Base-by-base conservation (phyloP, 805 yeast genomes). In the Pichia nanzhaoensis region DNA sequence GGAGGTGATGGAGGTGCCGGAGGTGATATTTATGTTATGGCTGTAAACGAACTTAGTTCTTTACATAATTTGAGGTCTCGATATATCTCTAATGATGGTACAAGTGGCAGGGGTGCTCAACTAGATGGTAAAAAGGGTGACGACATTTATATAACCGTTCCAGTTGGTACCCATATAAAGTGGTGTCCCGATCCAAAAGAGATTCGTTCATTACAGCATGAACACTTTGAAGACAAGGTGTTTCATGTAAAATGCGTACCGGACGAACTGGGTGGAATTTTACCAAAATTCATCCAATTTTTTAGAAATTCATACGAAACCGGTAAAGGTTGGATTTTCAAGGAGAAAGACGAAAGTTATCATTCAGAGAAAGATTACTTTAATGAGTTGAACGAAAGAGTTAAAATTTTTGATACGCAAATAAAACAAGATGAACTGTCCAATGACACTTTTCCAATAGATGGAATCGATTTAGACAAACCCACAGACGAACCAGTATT, bases 1-100 rank as follows among this genome's bases (percentile, higher is more conserved):
- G 99, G 99, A n/a, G 99, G 99, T 9, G 97, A 93, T 65, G 99
- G 99, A 27, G 99, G 98, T 4, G 68, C 72, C 49, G 99, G 99
- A 19, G 99, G 99, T 2, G 73, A 82, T 43, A 74, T 93, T 2
- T 91, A 83, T 59, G 77, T 93, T 2, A 86, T 82, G 58, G 96
- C 95, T 3, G 80, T 82, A 1, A 77, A 77, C 41, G 85, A 84
- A 19, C 55, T 85, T 36, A 75, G 80, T 32, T 82, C 93, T 4
- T 63, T 93, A 47, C 88, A 87, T 54, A 78, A 79, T 48, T 56
- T 91, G 24, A 75, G 75, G 49, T 74, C 82, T 32, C 73, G 74
- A 14, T 88, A 89, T 62, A 68, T 68, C 16, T 96, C 97, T 0
- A 74, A 72, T 14, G 73, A 74, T 50, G 99, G 99, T 2, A 65